phyloP scores from a whole-genome alignment of 805 yeast species.

The Kazachstania kunashirensis region DNA sequence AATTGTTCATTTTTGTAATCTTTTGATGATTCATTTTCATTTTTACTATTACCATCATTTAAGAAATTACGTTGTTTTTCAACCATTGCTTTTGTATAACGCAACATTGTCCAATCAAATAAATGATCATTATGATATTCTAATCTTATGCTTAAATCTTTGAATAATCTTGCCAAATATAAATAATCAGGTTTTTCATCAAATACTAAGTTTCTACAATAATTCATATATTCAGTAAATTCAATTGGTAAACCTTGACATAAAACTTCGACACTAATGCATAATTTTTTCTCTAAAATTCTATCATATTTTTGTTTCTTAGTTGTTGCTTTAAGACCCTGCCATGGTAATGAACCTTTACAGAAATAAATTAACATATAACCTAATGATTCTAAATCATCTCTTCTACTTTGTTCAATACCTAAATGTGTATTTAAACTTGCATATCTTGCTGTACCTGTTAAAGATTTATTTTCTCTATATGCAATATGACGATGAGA shows the following conservation, averaged over 20 bases:
- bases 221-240: constrained; percentile 77
- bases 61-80: constrained; percentile 21
- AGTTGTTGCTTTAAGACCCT: constrained; percentile 92
- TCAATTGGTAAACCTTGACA: constrained; percentile 90
- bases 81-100: constrained; percentile 29
- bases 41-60: background rate
- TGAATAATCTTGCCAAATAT: constrained; percentile 76
- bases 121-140: constrained; percentile 88
- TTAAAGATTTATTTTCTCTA: constrained; percentile 88
- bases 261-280: constrained; percentile 74
- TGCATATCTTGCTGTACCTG: constrained; percentile 97
- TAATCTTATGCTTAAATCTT: constrained; percentile 81
- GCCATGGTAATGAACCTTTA: constrained; percentile 97
- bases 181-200: constrained; percentile 95
- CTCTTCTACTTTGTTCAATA: constrained; percentile 92
- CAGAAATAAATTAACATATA: constrained; percentile 90
- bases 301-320: constrained; percentile 96
- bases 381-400: constrained; percentile 90
- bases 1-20: constrained; percentile 26
- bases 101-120: constrained; percentile 84
- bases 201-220: constrained; percentile 81
- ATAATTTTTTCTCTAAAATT: constrained; percentile 88
- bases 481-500: constrained; percentile 92
- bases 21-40: background rate
- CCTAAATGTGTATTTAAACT: constrained; percentile 93